Evolutionary conservation across 129 eudicot species (phyloP), one percentile per base, ranked within the genome.

Genomic region (Centrapalus pauciflorus): DNA sequence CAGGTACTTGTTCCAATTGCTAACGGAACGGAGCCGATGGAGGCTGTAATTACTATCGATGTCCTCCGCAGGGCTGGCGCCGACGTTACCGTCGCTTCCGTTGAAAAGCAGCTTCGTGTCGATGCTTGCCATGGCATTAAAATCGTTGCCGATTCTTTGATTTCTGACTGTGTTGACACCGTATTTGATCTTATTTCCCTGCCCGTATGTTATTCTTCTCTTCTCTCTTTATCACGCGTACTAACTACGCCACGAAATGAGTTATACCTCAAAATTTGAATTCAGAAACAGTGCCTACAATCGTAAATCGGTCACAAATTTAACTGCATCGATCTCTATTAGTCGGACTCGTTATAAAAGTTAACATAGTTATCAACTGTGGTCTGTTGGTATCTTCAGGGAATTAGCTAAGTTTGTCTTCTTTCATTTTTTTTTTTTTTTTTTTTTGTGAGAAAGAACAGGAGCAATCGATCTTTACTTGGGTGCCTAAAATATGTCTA

Each of bases 51-150:
- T 23, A 86, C 78, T 7, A 79, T 94, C 32, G 99, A 94, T 65
- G 81, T 94, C 4, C 72, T 94, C 55, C 85, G 99, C 33, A 72
- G 99, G 55, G 99, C 93, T 45, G 99, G 95, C 25, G 95, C 97
- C 51, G 93, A 94, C 21, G 99, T 94, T 19, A 89, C 97, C 11
- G 99, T 94, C n/a, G 99, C 99, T 23, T 94, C 99, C 12, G 93
- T 94, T 38, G 99, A 94, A 77, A 82, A 89, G 19, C 75, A 79
- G 70, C 80, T 94, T 25, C 26, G 43, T 0, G 88, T 89, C 27
- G 93, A 94, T 32, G 97, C 93, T 23, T 68, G 86, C 38, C 88
- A 89, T 37, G 99, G 95, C 9, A 72, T 94, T 26, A 94, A 89
- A 60, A 84, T 94, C 41, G 90, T 94, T 1, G 99, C 95, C 19